These are phyloP conservation scores for Pisolithus marmoratus DNA, from an alignment of 768 basidiomycete species.

Conservation along the genomic window DNA sequence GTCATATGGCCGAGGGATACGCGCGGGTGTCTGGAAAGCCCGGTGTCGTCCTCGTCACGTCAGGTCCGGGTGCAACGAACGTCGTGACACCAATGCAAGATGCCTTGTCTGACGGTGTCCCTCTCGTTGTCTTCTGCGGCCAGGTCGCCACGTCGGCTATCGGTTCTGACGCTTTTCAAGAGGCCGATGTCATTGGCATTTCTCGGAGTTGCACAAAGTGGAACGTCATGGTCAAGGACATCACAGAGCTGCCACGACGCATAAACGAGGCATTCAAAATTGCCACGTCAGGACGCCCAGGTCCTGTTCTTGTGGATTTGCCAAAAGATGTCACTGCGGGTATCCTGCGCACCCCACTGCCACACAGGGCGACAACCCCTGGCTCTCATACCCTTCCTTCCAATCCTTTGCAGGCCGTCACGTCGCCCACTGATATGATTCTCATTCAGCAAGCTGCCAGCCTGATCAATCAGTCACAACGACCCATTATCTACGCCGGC, in stretches of 20 bases:
- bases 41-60: slow-evolving; percentile 96
- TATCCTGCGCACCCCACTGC: slow-evolving; percentile 78
- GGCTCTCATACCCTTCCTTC: slow-evolving; percentile 71
- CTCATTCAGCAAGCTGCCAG: slow-evolving; percentile 79
- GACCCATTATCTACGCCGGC: slow-evolving; percentile 90
- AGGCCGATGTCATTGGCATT: slow-evolving; percentile 95
- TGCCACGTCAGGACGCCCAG: slow-evolving; percentile 93
- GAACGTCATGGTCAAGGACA: slow-evolving; percentile 99
- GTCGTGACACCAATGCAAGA: slow-evolving; percentile 98
- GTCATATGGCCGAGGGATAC: slow-evolving; percentile 99
- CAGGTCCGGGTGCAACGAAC: slow-evolving; percentile 97
- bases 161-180: slow-evolving; percentile 98
- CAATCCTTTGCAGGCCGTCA: slow-evolving; percentile 59
- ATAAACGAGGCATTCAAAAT: slow-evolving; percentile 99
- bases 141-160: slow-evolving; percentile 99
- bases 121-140: slow-evolving; percentile 91
- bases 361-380: slow-evolving; percentile 81
- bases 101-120: slow-evolving; percentile 89
- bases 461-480: slow-evolving; percentile 88
- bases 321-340: slow-evolving; percentile 99
- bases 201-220: slow-evolving; percentile 97
- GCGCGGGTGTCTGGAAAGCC: slow-evolving; percentile 96
- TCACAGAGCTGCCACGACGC: slow-evolving; percentile 86
- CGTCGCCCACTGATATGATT: slow-evolving; percentile 55
- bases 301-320: slow-evolving; percentile 95